Percentiles rank a stretch among this genome's conserved stretches.
These are phyloP conservation scores for Fraxinus excelsior DNA, from an alignment of 257 asterid genomes.

Conservation along the genomic window DNA sequence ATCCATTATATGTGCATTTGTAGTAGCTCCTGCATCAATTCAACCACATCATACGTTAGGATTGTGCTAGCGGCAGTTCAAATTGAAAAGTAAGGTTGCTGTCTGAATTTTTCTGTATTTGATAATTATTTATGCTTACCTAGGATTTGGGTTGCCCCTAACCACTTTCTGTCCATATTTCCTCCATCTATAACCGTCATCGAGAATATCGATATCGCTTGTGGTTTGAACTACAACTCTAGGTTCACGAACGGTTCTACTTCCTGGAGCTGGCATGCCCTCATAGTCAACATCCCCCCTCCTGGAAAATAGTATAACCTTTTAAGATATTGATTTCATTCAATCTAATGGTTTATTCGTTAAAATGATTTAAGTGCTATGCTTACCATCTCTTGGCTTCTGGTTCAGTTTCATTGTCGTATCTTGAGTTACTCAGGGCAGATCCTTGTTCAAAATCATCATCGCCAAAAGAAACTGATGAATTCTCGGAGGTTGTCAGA, in stretches of 20 bases:
- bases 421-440: slow-evolving; percentile 38
- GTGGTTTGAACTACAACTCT: slow-evolving; percentile 58
- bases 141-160: slow-evolving; percentile 56
- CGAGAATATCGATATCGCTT: slow-evolving; percentile 55
- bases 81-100: not conserved
- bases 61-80: not conserved
- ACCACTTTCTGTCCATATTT: slow-evolving; percentile 63
- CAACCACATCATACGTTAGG: not conserved
- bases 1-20: slow-evolving; percentile 51
- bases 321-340: not conserved
- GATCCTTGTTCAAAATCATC: slow-evolving; percentile 47
- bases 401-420: slow-evolving; percentile 46
- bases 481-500: slow-evolving; percentile 34
- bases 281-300: slow-evolving; percentile 44
- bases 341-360: not conserved
- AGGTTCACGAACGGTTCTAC: slow-evolving; percentile 50
- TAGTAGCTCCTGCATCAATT: slow-evolving; percentile 48
- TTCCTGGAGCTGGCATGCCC: slow-evolving; percentile 44
- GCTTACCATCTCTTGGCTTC: slow-evolving; percentile 55
- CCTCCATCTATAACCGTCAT: slow-evolving; percentile 63
- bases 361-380: not conserved
- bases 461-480: slow-evolving; percentile 50
- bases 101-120: not conserved
- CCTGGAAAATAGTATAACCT: slow-evolving; percentile 32
- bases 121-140: slow-evolving; percentile 32